phyloP scores from a whole-genome alignment of 2,329 filamentous ascomycete genomes.

The Beauveria caledonica region DNA sequence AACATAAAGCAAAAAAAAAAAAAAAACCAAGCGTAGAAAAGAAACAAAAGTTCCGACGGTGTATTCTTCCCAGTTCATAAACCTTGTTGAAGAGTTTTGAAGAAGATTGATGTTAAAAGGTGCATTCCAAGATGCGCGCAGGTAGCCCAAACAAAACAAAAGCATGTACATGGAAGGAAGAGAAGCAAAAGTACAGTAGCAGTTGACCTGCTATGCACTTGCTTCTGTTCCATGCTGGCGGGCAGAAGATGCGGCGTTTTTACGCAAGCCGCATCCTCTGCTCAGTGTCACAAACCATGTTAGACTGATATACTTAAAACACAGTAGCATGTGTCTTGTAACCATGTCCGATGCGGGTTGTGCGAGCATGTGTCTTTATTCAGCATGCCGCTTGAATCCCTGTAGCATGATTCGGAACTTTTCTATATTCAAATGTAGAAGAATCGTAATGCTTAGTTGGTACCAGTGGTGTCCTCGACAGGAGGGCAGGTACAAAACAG shows the following conservation, averaged over 20 bases:
- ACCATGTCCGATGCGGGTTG: constrained; percentile 3
- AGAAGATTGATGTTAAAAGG: constrained; percentile 1
- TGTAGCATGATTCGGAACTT: constrained; percentile 3
- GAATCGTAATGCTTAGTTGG: constrained; percentile 6
- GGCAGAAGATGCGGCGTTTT: background rate
- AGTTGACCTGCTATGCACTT: background rate
- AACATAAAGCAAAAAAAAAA: no score
- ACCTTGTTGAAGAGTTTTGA: constrained; percentile 11
- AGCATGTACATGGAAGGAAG: background rate
- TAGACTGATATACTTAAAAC: background rate
- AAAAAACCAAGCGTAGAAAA: constrained; percentile 1
- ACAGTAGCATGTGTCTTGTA: background rate
- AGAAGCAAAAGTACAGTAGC: background rate
- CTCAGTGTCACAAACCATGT: background rate
- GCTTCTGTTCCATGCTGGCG: background rate
- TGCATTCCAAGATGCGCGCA: constrained; percentile 5
- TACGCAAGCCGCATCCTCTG: background rate
- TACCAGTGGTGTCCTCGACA: constrained; percentile 54
- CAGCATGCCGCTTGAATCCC: constrained; percentile 11
- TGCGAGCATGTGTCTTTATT: constrained; percentile 12
- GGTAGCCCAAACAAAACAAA: background rate
- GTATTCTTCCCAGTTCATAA: constrained; percentile 5
- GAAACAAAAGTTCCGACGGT: constrained; percentile 2
- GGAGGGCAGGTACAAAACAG: constrained; percentile 92
- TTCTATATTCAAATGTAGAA: constrained; percentile 12